Evolutionary conservation across 371 early-diverging fungal genomes (phyloP), one percentile per base, ranked within the genome.

Genomic region (Haplosporangium sp.): DNA sequence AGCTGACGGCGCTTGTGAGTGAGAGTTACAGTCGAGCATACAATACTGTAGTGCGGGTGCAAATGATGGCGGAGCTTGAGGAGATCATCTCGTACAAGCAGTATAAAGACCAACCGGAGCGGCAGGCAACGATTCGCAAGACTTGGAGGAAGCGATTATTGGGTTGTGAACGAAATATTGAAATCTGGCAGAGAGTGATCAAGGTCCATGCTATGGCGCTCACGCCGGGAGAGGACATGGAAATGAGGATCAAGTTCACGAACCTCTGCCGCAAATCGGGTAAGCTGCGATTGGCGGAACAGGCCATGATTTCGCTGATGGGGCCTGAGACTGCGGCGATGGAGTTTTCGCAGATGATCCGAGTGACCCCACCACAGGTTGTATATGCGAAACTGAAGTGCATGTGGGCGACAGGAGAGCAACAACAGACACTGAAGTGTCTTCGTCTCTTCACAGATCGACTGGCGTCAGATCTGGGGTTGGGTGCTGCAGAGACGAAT

Each of bases 11-110:
- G 4, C 83, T 98, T n/a, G 86, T 97, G 62, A 94, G 95, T 38
- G 99, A 99, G 82, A 96, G 96, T 55, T 98, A 98, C 80, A 94
- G 89, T 71, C 92, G 98, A 42, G 95, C 97, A 0, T 99, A 99
- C 47, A 63, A 66, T 50, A 74, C 62, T 23, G 81, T 97, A 0
- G 96, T 98, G 6, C 90, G 96, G 20, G 95, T 96, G 56, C 99
- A 99, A 75, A 95, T 97, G 96, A 86, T 98, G 57, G 94, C 97
- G 0, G 99, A 99, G 71, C 84, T 99, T 29, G 99, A 99, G 76
- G 99, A 99, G 73, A 93, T 97, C 75, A 94, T 99, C 40, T 82
- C 83, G 5, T 98, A 95, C 82, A 97, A 96, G 73, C 89, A 91
- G 45, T 84, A 88, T 11, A 85, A 89, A 4, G 93, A 95, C 13